phyloP scores from a whole-genome alignment of 176 grass and related monocot genomes.

The Urochloa ruziziensis region DNA sequence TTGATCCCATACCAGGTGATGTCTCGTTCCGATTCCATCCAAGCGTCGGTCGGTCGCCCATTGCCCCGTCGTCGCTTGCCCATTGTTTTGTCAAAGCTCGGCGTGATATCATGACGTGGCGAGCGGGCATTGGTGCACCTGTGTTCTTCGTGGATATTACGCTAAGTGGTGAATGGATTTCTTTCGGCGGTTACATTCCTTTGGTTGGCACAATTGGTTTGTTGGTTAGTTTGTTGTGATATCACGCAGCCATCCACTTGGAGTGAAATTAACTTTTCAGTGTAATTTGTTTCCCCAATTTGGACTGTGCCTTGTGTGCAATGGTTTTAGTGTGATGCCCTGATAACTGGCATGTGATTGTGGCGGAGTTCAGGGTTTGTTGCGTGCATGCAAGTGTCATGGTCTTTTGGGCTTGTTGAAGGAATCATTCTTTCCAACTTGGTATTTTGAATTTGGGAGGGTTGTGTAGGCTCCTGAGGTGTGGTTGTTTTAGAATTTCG shows the following conservation, averaged over 20 bases:
- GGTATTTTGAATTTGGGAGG: constrained; percentile 3
- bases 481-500: neutral
- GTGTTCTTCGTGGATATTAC: neutral
- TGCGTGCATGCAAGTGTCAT: neutral
- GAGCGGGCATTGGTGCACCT: neutral
- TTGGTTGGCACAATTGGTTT: neutral
- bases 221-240: neutral
- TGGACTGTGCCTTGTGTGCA: neutral
- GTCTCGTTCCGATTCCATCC: neutral
- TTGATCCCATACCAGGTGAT: constrained; percentile 65
- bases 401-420: neutral
- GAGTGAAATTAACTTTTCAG: neutral
- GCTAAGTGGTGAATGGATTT: neutral
- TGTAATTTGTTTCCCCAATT: neutral
- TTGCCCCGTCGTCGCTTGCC: neutral
- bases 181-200: neutral
- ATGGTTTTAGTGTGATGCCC: neutral
- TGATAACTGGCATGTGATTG: constrained; percentile 10
- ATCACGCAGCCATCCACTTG: neutral
- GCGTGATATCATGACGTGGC: neutral
- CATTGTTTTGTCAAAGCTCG: neutral
- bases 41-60: neutral
- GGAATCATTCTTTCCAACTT: neutral
- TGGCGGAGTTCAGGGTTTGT: neutral
- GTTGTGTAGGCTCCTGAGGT: neutral